A percentile compares a stretch with the other conserved stretches of the same genome.
Conservation (phyloP, 1,139 yeast genomes). For the Geotrichum australiense region DNA sequence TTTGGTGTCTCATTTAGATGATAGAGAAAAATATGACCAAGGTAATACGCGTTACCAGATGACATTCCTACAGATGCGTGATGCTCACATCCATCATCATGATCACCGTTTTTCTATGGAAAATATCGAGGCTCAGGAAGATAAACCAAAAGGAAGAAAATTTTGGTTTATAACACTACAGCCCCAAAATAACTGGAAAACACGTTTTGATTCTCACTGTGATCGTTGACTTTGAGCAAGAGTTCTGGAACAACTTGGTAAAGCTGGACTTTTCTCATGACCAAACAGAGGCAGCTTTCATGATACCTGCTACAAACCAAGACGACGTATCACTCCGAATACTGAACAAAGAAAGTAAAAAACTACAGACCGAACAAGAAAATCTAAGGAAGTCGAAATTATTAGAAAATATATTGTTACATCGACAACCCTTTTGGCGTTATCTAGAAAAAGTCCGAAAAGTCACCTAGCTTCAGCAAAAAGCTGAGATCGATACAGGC, state of each 20-base stretch:
- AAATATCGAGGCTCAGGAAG: too few relatives aligned
- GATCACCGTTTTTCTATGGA: too few relatives aligned
- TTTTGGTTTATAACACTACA: too few relatives aligned
- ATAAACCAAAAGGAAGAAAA: too few relatives aligned
- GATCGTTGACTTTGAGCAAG: neutral
- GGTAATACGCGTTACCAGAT: too few relatives aligned
- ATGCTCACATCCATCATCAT: too few relatives aligned
- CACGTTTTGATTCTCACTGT: neutral
- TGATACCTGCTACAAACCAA: neutral
- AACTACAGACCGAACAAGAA: neutral
- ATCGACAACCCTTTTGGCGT: neutral
- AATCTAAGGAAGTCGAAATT: neutral
- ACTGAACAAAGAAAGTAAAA: neutral
- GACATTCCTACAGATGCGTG: too few relatives aligned
- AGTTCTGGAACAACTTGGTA: neutral
- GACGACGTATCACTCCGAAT: neutral
- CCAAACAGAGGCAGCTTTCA: neutral
- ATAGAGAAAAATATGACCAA: too few relatives aligned
- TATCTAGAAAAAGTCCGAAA: neutral
- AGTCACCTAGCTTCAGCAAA: constrained; percentile 44
- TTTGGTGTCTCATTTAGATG: too few relatives aligned
- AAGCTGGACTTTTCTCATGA: constrained; percentile 4
- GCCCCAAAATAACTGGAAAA: too few relatives aligned
- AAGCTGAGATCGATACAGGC: constrained; percentile 88
- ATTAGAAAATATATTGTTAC: neutral